Conservation (phyloP, 495 filamentous ascomycete species). For the Acidomyces sp. region DNA sequence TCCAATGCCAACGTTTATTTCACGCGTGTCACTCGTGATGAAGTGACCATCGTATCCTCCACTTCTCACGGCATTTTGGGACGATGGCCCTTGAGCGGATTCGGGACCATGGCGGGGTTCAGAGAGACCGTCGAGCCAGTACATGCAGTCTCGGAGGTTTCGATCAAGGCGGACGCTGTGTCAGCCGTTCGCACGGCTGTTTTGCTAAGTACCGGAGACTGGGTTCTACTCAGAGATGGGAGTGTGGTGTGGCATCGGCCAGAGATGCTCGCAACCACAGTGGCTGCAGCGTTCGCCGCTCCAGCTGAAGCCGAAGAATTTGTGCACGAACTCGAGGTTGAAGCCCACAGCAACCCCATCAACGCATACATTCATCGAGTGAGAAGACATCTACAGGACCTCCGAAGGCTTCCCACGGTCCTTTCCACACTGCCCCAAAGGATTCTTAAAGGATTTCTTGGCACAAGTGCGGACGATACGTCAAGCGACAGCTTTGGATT, state of each 20-base stretch:
- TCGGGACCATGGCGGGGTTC: constrained; percentile 1
- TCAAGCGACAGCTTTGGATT: constrained; percentile 74
- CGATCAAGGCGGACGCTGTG: constrained; percentile 46
- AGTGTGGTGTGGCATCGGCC: constrained; percentile 64
- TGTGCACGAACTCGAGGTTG: constrained; percentile 66
- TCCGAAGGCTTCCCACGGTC: constrained; percentile 66
- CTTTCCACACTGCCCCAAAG: constrained; percentile 33
- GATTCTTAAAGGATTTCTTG: constrained; percentile 55
- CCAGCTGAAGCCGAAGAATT: constrained; percentile 52
- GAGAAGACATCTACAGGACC: constrained; percentile 65
- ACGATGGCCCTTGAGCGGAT: constrained; percentile 44
- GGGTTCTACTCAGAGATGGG: constrained; percentile 72
- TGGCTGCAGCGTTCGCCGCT: constrained; percentile 69
- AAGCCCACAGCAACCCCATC: constrained; percentile 66
- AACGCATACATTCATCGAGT: constrained; percentile 79
- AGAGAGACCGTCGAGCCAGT: constrained; percentile 28
- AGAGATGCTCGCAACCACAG: constrained; percentile 63
- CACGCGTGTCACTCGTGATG: constrained; percentile 58
- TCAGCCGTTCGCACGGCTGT: constrained; percentile 70
- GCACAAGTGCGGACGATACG: constrained; percentile 37
- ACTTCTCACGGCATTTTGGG: constrained; percentile 60
- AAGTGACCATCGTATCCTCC: constrained; percentile 62
- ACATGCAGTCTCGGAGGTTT: constrained; percentile 71
- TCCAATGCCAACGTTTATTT: constrained; percentile 76
- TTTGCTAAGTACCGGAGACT: constrained; percentile 57